Evolutionary conservation across 2,329 filamentous ascomycete species (phyloP).

Genomic region (Ceratocystis lukuohia): DNA sequence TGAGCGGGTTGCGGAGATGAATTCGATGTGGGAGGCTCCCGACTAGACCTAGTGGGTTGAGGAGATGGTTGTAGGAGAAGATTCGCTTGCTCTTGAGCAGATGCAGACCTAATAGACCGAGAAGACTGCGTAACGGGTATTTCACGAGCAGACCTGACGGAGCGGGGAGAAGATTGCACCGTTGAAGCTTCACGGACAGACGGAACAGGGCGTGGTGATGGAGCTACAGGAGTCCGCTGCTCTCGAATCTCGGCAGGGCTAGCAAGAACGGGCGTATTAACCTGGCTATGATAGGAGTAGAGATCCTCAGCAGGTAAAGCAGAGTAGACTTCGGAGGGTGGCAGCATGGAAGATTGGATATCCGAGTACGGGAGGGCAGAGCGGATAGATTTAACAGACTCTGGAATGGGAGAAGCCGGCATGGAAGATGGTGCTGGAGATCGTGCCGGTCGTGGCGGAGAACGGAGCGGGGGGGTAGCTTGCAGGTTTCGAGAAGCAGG

Average conservation of each 20-base stretch:
- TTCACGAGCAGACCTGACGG: neutral
- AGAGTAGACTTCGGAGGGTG: slow-evolving; percentile 11
- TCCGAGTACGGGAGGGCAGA: slow-evolving; percentile 10
- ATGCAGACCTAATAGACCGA: neutral
- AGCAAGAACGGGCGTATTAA: slow-evolving; percentile 14
- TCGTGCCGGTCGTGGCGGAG: slow-evolving; percentile 4
- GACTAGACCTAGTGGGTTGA: neutral
- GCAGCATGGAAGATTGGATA: slow-evolving; percentile 12
- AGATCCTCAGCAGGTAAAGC: slow-evolving; percentile 5
- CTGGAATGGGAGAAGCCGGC: slow-evolving; percentile 1
- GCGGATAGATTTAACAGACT: slow-evolving; percentile 5
- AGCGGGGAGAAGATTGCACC: slow-evolving; percentile 1
- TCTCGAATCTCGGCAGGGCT: slow-evolving; percentile 12
- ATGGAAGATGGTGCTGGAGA: slow-evolving; percentile 10
- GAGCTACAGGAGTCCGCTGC: neutral
- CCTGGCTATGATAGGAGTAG: slow-evolving; percentile 1
- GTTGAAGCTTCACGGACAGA: neutral
- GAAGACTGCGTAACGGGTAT: neutral
- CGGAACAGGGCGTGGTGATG: neutral
- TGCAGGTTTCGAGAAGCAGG: slow-evolving; percentile 1
- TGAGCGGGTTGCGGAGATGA: neutral
- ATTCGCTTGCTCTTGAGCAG: neutral
- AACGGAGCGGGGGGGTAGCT: neutral
- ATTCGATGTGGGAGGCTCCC: neutral
- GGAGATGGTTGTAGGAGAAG: neutral